These are phyloP conservation scores for Boletellus emodensis DNA, from an alignment of 768 basidiomycete genomes.

Conservation along the genomic window DNA sequence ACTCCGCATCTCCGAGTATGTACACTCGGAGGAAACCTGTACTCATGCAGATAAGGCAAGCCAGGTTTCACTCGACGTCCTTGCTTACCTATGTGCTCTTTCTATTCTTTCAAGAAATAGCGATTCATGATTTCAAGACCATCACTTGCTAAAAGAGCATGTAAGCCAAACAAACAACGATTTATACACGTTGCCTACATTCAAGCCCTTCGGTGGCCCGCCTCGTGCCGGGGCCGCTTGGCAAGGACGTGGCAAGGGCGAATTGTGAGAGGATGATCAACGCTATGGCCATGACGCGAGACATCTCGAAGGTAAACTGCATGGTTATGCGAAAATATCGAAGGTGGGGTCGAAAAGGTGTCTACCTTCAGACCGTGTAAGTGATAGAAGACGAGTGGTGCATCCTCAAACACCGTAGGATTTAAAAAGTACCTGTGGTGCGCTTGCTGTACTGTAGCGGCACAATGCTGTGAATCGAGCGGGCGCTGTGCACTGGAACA, in stretches of 20 bases:
- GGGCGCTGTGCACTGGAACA: too few species aligned
- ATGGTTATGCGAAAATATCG: too few species aligned
- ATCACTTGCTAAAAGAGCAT: not conserved
- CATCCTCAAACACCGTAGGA: too few species aligned
- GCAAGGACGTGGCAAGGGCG: not conserved
- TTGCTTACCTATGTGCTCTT: not conserved
- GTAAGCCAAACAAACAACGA: not conserved
- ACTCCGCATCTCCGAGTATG: too few species aligned
- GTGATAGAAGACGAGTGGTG: too few species aligned
- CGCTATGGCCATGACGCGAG: not conserved
- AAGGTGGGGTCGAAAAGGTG: too few species aligned
- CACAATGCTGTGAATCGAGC: too few species aligned
- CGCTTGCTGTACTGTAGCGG: too few species aligned
- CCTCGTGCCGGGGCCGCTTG: not conserved
- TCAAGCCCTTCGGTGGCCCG: not conserved
- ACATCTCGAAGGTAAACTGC: not conserved
- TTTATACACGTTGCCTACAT: not conserved
- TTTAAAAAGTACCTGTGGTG: too few species aligned
- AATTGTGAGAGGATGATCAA: not conserved
- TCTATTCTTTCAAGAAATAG: not conserved
- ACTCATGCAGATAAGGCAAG: not conserved
- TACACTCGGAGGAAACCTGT: not conserved
- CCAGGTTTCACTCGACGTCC: not conserved
- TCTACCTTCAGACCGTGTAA: too few species aligned
- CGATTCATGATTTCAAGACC: not conserved